Evolutionary conservation across 2,329 filamentous ascomycete species (phyloP), one percentile per base, ranked within the genome.

Genomic region (Clonostachys chloroleuca): DNA sequence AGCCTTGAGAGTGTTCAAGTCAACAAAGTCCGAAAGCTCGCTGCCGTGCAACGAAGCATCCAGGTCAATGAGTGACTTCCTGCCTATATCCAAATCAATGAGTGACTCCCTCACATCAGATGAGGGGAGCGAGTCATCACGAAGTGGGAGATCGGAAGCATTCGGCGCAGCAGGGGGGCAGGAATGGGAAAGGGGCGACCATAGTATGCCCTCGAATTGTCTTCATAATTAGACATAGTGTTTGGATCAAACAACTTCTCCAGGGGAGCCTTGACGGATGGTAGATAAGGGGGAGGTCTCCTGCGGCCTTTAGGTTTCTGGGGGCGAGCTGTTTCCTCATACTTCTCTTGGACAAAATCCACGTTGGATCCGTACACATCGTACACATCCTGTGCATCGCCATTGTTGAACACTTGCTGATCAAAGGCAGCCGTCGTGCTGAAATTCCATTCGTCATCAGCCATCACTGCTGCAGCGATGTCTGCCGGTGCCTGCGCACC

Each of bases 171-270:
- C 52, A 2, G 63, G 63, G 1, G 63, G 12, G 36, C 12, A n/a
- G 36, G 36, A 12, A 39, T n/a, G 3, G 68, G 67, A 24, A 73
- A 66, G 0, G 63, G 64, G 34, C 65, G 68, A 16, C 78, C 77
- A 54, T 86, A 86, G 55, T 84, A 83, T 39, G 69, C 70, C 33
- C 78, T 70, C 16, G 80, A 81, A 51, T 85, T 84, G 49, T 85
- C 81, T 20, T 82, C 75, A 51, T 86, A 86, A 50, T 75, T 82
- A 3, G 80, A 80, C 34, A 82, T 75, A 1, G 82, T 84, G 57
- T 84, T 81, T 6, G 81, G 81, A 49, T 86, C 82, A 56, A 86
- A 86, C 0, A 86, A 68, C 51, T 83, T 84, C 53, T 85, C 81
- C 5, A 86, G 62, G 0, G 82, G 82, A 10, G 72, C 80, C 52